Percentiles rank a stretch among this genome's conserved stretches.
Evolutionary conservation across 352 stramenopile genomes (phyloP).

Genomic region (Globisporangium echinulatum): DNA sequence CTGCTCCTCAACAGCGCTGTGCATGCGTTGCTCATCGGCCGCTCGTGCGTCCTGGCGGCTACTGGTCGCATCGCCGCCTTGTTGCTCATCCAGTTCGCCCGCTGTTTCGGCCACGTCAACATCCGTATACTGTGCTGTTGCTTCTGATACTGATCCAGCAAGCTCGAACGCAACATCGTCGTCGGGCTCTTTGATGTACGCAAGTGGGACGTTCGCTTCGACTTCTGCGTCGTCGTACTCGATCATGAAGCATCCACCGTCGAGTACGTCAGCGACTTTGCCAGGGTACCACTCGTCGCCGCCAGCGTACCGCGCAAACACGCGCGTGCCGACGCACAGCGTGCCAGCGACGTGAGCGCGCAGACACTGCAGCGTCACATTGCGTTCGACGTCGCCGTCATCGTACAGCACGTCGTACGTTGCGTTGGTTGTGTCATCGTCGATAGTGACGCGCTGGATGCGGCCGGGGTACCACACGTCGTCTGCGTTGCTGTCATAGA

Average conservation of each 20-base stretch:
- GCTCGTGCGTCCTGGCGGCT: background rate
- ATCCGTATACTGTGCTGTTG: background rate
- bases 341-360: constrained; percentile 52
- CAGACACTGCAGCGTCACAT: constrained; percentile 34
- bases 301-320: constrained; percentile 58
- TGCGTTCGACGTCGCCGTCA: constrained; percentile 55
- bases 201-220: constrained; percentile 46
- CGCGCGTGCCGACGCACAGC: constrained; percentile 65
- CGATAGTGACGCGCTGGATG: constrained; percentile 21
- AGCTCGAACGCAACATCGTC: constrained; percentile 1
- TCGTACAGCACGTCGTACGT: constrained; percentile 69
- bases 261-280: constrained; percentile 49
- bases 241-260: constrained; percentile 61
- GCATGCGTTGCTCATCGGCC: too few relatives aligned
- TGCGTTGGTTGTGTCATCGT: constrained; percentile 6
- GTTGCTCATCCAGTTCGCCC: background rate
- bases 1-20: too few relatives aligned
- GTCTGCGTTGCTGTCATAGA: constrained; percentile 77
- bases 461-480: constrained; percentile 74
- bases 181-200: constrained; percentile 39
- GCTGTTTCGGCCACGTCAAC: background rate
- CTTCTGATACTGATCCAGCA: background rate
- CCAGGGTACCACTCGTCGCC: constrained; percentile 69
- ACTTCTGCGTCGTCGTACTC: constrained; percentile 80
- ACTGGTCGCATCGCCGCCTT: background rate